Evolutionary conservation across 305 asterid genomes (phyloP).

Genomic region (Fraxinus nigra): DNA sequence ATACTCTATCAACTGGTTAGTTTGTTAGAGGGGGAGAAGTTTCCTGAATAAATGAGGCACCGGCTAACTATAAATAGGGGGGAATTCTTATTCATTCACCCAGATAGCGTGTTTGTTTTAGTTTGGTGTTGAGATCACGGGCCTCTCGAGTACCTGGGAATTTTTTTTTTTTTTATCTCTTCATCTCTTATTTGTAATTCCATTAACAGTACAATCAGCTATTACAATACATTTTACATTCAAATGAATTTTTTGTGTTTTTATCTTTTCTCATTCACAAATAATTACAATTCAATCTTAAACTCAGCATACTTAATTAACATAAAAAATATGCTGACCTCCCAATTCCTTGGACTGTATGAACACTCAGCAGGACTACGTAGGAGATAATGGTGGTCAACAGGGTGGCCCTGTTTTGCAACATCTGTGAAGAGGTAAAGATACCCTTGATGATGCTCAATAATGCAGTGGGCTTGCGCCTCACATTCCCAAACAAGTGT

Average conservation of each 20-base stretch:
- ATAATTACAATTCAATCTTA: neutral
- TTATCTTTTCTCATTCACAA: neutral
- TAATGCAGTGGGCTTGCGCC: constrained; percentile 65
- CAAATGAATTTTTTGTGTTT: neutral
- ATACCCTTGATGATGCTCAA: constrained; percentile 93
- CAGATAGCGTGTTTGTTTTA: too few species aligned
- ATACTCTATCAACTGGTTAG: too few species aligned
- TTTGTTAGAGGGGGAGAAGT: too few species aligned
- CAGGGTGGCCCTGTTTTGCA: constrained; percentile 48
- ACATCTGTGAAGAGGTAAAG: constrained; percentile 90
- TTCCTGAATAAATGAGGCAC: neutral
- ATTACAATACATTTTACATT: too few species aligned
- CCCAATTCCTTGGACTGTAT: constrained; percentile 58
- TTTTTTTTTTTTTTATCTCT: neutral
- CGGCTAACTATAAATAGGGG: neutral
- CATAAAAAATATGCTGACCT: constrained; percentile 50
- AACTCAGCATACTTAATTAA: constrained; percentile 13
- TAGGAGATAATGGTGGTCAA: constrained; percentile 77
- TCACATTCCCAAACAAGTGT: constrained; percentile 82
- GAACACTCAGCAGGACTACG: constrained; percentile 53
- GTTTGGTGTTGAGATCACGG: too few species aligned
- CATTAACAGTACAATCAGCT: neutral
- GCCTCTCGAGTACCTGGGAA: neutral
- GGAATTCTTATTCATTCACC: neutral
- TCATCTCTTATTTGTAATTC: neutral